Evolutionary conservation across 768 basidiomycete species (phyloP).

Genomic region (Leucosporidium scottii): DNA sequence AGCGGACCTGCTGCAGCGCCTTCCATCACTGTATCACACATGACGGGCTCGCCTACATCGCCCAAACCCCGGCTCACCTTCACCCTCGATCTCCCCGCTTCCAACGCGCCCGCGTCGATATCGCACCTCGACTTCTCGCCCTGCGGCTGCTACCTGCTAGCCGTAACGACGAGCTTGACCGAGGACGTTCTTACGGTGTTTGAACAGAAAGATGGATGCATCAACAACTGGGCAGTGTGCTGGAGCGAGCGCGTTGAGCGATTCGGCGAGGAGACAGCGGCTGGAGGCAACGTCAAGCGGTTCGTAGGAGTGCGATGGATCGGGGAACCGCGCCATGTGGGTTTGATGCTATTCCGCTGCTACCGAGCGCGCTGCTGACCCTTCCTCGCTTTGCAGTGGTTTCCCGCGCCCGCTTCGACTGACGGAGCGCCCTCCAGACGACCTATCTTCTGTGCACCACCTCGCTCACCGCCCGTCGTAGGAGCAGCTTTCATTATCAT

Average conservation of each 20-base stretch:
- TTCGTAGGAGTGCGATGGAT: constrained; percentile 20
- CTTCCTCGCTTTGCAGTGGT: constrained; percentile 9
- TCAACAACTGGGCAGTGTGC: constrained; percentile 22
- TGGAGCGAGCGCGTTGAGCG: constrained; percentile 16
- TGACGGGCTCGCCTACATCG: background rate
- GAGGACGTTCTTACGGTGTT: constrained; percentile 21
- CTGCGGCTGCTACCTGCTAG: constrained; percentile 14
- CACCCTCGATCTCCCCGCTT: constrained; percentile 8
- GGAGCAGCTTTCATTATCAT: constrained; percentile 25
- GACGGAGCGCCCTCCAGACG: background rate
- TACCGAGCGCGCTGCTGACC: background rate
- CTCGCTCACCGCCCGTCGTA: constrained; percentile 10
- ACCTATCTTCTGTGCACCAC: constrained; percentile 29
- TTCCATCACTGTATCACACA: constrained; percentile 13
- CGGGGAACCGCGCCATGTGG: constrained; percentile 19
- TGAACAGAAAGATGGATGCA: constrained; percentile 13
- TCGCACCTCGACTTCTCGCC: constrained; percentile 18
- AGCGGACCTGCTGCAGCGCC: background rate
- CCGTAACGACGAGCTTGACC: background rate
- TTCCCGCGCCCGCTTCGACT: background rate
- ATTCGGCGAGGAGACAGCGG: background rate
- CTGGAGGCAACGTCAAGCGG: constrained; percentile 2
- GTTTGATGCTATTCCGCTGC: background rate
- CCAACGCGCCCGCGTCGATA: background rate
- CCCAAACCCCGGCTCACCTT: constrained; percentile 3